Conservation (phyloP, 495 filamentous ascomycete species). For the Penicillium nucicola region DNA sequence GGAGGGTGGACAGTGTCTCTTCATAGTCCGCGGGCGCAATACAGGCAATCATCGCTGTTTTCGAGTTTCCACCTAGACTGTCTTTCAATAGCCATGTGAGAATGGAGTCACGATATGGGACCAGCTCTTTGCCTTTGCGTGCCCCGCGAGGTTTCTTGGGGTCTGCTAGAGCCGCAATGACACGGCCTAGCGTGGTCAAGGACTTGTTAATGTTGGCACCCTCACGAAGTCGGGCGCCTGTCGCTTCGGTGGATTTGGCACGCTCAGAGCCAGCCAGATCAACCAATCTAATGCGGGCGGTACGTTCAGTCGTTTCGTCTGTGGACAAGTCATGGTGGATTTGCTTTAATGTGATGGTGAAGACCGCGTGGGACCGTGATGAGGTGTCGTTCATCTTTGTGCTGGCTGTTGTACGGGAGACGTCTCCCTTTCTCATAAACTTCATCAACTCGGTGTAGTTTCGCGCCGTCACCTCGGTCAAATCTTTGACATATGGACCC, state of each 20-base stretch:
- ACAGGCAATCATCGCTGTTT: conserved; percentile 99
- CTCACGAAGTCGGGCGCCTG: conserved; percentile 83
- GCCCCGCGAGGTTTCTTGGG: conserved; percentile 57
- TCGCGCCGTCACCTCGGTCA: conserved; percentile 87
- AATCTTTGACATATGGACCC: conserved; percentile 95
- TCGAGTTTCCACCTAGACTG: conserved; percentile 89
- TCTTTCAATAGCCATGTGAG: conserved; percentile 98
- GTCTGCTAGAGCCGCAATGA: conserved; percentile 95
- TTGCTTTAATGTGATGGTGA: conserved; percentile 96
- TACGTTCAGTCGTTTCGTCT: conserved; percentile 92
- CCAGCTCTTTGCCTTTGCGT: conserved; percentile 62
- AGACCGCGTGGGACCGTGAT: conserved; percentile 91
- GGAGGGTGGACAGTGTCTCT: conserved; percentile 91
- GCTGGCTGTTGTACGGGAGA: conserved; percentile 83
- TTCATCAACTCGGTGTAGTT: conserved; percentile 80
- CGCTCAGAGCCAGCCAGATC: conserved; percentile 94
- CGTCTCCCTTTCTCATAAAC: conserved; percentile 87
- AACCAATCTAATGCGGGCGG: conserved; percentile 89
- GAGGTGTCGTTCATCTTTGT: conserved; percentile 99
- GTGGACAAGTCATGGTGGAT: conserved; percentile 92
- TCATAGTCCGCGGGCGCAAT: conserved; percentile 95
- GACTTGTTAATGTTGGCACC: conserved; percentile 99
- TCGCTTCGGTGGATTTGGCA: conserved; percentile 93
- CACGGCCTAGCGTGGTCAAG: conserved; percentile 88
- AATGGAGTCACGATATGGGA: conserved; percentile 94